A percentile compares a stretch with the other conserved stretches of the same genome.
Conservation (phyloP, 106 monocot genomes). For the Acorus gramineus region DNA sequence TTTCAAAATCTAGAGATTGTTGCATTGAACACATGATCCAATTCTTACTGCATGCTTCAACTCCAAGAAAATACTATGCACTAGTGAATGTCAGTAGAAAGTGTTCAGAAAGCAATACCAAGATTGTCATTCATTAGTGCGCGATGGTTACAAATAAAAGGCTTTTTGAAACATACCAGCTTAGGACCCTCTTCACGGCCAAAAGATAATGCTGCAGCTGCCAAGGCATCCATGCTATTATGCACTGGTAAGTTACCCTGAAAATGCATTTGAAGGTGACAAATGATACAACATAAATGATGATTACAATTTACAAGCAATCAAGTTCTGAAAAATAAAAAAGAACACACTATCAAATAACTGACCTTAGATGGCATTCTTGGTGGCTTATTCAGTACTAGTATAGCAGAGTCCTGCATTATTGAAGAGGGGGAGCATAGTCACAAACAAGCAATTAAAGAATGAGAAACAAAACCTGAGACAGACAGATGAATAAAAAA, state of each 20-base stretch:
- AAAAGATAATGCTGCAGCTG: slow-evolving; percentile 81
- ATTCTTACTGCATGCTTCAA: no score
- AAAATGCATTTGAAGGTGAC: neutral
- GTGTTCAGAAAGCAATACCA: neutral
- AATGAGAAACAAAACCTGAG: neutral
- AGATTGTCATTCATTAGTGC: no score
- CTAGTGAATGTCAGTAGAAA: neutral
- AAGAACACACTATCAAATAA: neutral
- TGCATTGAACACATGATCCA: no score
- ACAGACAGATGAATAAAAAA: neutral
- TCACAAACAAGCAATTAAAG: neutral
- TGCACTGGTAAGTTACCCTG: slow-evolving; percentile 91
- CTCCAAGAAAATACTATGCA: neutral
- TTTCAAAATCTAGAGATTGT: no score
- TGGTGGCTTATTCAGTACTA: slow-evolving; percentile 86
- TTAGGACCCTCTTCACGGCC: slow-evolving; percentile 82
- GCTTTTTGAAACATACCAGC: slow-evolving; percentile 31
- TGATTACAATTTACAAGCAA: neutral
- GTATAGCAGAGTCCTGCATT: slow-evolving; percentile 72
- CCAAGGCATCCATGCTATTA: slow-evolving; percentile 86
- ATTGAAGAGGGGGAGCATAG: neutral
- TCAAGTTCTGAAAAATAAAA: neutral
- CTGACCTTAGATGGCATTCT: slow-evolving; percentile 78
- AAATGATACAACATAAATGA: no score
- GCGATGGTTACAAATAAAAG: neutral